Evolutionary conservation across 805 yeast genomes (phyloP).

Genomic region (Tetrapisispora arboricola): DNA sequence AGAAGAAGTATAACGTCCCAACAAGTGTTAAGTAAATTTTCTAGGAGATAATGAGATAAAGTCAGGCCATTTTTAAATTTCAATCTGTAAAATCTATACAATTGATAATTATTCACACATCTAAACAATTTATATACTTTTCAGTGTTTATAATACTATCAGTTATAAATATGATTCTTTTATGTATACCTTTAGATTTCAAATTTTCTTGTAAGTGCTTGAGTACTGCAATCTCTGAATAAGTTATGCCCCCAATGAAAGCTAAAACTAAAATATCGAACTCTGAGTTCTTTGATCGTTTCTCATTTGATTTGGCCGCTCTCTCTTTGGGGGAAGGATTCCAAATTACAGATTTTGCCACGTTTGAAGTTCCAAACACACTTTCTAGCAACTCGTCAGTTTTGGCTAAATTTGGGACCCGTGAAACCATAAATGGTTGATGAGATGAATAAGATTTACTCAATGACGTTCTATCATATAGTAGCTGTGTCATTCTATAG

Average conservation of each 20-base stretch:
- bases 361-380: constrained; percentile 16
- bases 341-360: constrained; percentile 16
- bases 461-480: constrained; percentile 48
- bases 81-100: not conserved
- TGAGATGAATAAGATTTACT: constrained; percentile 27
- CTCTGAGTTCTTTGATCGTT: constrained; percentile 2
- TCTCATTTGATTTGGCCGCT: constrained; percentile 2
- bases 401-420: constrained; percentile 16
- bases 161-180: constrained; percentile 36
- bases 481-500: constrained; percentile 56
- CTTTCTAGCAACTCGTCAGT: constrained; percentile 19
- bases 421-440: constrained; percentile 26
- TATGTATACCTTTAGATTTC: constrained; percentile 27
- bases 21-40: constrained; percentile 2
- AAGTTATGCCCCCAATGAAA: constrained; percentile 76
- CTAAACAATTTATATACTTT: constrained; percentile 7
- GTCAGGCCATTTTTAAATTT: too few species aligned
- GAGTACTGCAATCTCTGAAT: constrained; percentile 71
- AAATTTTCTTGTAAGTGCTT: constrained; percentile 44
- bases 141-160: constrained; percentile 40
- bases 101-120: not conserved
- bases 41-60: constrained; percentile 1
- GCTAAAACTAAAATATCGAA: constrained; percentile 28
- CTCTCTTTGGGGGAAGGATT: constrained; percentile 6
- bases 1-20: constrained; percentile 12